phyloP scores from a whole-genome alignment of 139 green algal species.

The Eudorina sp. region DNA sequence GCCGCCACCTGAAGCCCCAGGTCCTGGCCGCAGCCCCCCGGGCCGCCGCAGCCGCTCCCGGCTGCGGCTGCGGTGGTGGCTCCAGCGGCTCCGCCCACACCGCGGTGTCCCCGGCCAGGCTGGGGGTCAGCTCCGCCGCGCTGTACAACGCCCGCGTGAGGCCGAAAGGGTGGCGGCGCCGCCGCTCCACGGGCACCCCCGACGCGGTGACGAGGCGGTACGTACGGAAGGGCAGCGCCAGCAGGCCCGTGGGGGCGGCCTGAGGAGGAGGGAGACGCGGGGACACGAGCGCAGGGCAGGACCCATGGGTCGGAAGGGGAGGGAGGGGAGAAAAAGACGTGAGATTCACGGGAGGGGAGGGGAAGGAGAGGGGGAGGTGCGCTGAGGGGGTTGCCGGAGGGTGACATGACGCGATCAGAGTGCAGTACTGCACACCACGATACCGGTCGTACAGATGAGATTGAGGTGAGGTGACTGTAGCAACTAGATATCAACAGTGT shows the following conservation, averaged over 20 bases:
- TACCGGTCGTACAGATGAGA: too few relatives aligned
- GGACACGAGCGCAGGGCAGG: too few relatives aligned
- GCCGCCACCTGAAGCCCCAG: slow-evolving; percentile 74
- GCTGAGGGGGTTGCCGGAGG: background rate
- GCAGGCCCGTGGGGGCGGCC: background rate
- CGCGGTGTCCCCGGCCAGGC: slow-evolving; percentile 37
- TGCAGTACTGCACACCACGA: too few relatives aligned
- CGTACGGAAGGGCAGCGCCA: slow-evolving; percentile 16
- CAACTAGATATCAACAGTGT: too few relatives aligned
- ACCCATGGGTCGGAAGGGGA: too few relatives aligned
- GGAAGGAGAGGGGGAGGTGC: background rate
- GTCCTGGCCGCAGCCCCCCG: too few relatives aligned
- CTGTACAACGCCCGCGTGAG: slow-evolving; percentile 80
- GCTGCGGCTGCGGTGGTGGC: background rate
- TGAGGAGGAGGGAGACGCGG: background rate
- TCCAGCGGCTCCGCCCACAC: slow-evolving; percentile 75
- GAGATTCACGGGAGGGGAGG: background rate
- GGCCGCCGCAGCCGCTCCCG: too few relatives aligned
- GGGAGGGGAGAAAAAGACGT: too few relatives aligned
- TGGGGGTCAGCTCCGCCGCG: background rate
- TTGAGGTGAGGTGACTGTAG: too few relatives aligned
- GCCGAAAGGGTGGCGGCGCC: slow-evolving; percentile 83
- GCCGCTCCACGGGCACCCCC: slow-evolving; percentile 69
- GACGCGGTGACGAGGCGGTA: slow-evolving; percentile 75
- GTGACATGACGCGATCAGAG: too few relatives aligned